Conservation (phyloP, 768 basidiomycete genomes). For the Rhizopogon roseolus region DNA sequence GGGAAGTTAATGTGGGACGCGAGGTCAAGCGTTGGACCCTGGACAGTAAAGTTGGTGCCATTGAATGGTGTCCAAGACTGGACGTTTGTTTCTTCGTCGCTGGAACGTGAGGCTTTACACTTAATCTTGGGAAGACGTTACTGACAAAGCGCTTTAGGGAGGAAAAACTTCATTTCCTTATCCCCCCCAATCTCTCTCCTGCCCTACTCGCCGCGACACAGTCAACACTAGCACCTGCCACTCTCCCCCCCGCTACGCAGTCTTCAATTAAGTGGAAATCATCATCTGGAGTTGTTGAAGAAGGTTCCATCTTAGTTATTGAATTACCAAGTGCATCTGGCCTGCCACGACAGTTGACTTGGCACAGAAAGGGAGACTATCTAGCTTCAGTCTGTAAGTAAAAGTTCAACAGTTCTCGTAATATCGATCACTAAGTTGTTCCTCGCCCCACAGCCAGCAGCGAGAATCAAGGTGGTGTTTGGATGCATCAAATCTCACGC, state of each 20-base stretch:
- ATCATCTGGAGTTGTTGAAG: slow-evolving; percentile 41
- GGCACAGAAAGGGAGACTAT: slow-evolving; percentile 96
- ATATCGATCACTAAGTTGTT: slow-evolving; percentile 3
- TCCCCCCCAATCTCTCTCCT: slow-evolving; percentile 73
- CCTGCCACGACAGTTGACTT: slow-evolving; percentile 73
- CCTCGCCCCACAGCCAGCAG: slow-evolving; percentile 42
- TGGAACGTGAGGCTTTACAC: slow-evolving; percentile 56
- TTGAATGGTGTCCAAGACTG: slow-evolving; percentile 91
- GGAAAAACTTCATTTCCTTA: slow-evolving; percentile 71
- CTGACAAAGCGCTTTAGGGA: slow-evolving; percentile 47
- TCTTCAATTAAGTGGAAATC: slow-evolving; percentile 72
- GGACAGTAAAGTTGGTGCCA: slow-evolving; percentile 68
- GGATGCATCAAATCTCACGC: slow-evolving; percentile 93
- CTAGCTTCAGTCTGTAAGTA: slow-evolving; percentile 89
- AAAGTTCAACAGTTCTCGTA: slow-evolving; percentile 17
- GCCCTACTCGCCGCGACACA: slow-evolving; percentile 54
- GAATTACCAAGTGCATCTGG: slow-evolving; percentile 64
- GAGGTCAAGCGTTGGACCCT: slow-evolving; percentile 88
- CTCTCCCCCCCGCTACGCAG: slow-evolving; percentile 55
- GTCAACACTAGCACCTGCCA: slow-evolving; percentile 55
- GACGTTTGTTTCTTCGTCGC: slow-evolving; percentile 79
- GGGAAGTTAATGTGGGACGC: slow-evolving; percentile 88
- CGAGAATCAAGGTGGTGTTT: slow-evolving; percentile 77
- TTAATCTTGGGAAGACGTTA: slow-evolving; percentile 4
- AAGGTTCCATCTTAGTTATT: slow-evolving; percentile 56